A percentile compares a stretch with the other conserved stretches of the same genome.
Evolutionary conservation across 2,329 filamentous ascomycete genomes (phyloP).

Genomic region (Penicillium sp.): DNA sequence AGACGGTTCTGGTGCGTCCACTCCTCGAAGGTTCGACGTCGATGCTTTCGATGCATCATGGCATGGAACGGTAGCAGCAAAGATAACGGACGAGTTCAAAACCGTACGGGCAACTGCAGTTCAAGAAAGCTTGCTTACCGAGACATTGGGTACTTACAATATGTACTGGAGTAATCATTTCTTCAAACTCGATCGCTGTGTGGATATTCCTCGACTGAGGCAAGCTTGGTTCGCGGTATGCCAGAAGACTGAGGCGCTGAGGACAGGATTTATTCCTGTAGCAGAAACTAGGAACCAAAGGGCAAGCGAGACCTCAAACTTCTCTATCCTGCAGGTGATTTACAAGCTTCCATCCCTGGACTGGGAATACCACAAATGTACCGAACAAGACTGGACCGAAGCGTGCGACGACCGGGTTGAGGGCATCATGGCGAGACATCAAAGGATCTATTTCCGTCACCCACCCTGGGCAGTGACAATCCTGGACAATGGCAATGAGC

Average conservation of each 20-base stretch:
- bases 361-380: conserved; percentile 29
- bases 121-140: conserved; percentile 46
- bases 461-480: conserved; percentile 46
- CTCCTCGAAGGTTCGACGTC: conserved; percentile 23
- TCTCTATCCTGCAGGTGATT: conserved; percentile 37
- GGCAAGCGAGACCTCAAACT: conserved; percentile 14
- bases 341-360: conserved; percentile 31
- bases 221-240: conserved; percentile 40
- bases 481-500: conserved; percentile 29
- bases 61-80: conserved; percentile 22
- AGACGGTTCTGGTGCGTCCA: neutral
- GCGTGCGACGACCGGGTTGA: conserved; percentile 27
- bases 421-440: conserved; percentile 31
- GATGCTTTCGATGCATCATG: conserved; percentile 30
- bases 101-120: conserved; percentile 40
- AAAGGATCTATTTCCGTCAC: conserved; percentile 33
- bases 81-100: conserved; percentile 26
- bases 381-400: conserved; percentile 20
- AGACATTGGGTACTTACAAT: conserved; percentile 43
- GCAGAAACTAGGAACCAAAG: conserved; percentile 26
- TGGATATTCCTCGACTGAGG: conserved; percentile 36
- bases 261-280: conserved; percentile 42
- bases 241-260: conserved; percentile 40
- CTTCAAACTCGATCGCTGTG: conserved; percentile 34
- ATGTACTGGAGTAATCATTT: conserved; percentile 49